These are phyloP conservation scores for Vinca major DNA, from an alignment of 305 asterid genomes.

Conservation along the genomic window DNA sequence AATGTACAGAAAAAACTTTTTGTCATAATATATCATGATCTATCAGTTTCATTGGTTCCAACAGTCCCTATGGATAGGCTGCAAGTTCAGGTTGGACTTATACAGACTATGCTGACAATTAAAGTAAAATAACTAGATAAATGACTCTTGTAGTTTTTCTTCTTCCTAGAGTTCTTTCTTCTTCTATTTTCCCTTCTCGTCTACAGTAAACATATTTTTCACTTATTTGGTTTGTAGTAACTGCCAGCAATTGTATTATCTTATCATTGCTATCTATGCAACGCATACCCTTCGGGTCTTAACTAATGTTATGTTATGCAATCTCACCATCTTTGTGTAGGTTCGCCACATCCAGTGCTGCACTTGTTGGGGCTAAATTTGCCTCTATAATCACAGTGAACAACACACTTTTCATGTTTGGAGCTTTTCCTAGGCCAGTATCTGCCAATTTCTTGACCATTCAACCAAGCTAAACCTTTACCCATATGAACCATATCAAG, in stretches of 20 bases:
- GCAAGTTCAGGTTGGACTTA: neutral
- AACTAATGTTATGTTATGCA: slow-evolving; percentile 8
- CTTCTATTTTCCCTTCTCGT: neutral
- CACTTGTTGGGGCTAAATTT: slow-evolving; percentile 75
- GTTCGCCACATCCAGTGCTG: slow-evolving; percentile 73
- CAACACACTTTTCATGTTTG: slow-evolving; percentile 45
- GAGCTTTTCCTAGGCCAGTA: slow-evolving; percentile 81
- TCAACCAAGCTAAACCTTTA: slow-evolving; percentile 88
- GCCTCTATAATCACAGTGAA: slow-evolving; percentile 72
- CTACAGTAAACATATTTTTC: neutral
- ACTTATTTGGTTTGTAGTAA: neutral
- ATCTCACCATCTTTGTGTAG: slow-evolving; percentile 81
- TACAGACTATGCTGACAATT: neutral
- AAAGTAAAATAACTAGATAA: neutral
- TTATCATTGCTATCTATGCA: neutral
- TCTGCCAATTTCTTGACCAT: slow-evolving; percentile 85
- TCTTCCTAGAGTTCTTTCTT: neutral
- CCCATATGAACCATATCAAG: slow-evolving; percentile 90
- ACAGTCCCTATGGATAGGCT: too few species aligned
- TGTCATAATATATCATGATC: neutral
- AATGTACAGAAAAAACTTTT: neutral
- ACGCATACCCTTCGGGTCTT: slow-evolving; percentile 4
- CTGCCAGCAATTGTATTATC: neutral
- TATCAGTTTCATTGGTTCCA: neutral
- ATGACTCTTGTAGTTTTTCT: neutral